Evolutionary conservation across 2,329 filamentous ascomycete genomes (phyloP), one percentile per base, ranked within the genome.

Genomic region (Simplicillium sp.): DNA sequence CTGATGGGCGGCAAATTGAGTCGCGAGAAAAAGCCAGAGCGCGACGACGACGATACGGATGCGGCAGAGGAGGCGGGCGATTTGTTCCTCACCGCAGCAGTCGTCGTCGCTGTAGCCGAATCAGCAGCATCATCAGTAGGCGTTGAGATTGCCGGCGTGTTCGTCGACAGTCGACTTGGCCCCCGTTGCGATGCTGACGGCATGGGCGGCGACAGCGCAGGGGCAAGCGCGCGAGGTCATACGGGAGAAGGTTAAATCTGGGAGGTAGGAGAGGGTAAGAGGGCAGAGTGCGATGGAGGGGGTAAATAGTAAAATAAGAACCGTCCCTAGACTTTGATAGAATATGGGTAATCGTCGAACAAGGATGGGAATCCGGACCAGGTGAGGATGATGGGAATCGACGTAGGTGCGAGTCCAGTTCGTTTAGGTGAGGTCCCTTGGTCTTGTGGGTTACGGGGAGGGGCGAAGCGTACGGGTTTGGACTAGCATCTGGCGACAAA

Each of bases 1-100:
- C 12, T 13, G 12, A 33, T 33, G 33, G 65, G 59, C 43, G 71
- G 70, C 36, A 73, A 61, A 42, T 64, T 62, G 46, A 77, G 60
- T 41, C 73, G 71, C 48, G 73, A 74, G 50, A 77, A 62, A 47
- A 79, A 63, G 42, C 55, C 50, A 18, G 59, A 50, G 34, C 57
- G 54, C 45, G 54, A 52, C 36, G 53, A 48, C 15, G 53, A 45
- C 29, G 46, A 37, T 13, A 51, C 42, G 25, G 41, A 45, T 29
- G 50, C 41, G 4, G 48, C 31, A 29, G 54, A 46, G 38, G 50
- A 45, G 14, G 54, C 48, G 29, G 55, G 46, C 28, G 49, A 47
- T 41, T 36, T 39, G 32, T 48, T 43, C 13, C 15, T 33, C 12
- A 40, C 36, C 37, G 47, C 41, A 37, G 47, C 44, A 29, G 46